Evolutionary conservation across 2,329 filamentous ascomycete genomes (phyloP).

Genomic region (Phaeosphaeria sp.): DNA sequence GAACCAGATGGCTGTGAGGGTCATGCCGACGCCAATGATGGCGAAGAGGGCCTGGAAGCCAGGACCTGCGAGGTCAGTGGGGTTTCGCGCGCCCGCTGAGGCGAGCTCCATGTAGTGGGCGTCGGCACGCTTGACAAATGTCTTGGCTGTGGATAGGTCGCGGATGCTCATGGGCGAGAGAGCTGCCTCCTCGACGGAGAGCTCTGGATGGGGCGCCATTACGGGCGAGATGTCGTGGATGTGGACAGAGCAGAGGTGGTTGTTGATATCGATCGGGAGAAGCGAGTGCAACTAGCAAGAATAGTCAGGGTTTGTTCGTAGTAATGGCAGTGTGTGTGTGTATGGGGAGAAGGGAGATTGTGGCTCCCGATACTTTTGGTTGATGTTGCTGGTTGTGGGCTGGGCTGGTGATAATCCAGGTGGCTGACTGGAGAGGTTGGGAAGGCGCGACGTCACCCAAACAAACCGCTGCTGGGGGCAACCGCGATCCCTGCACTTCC

Average conservation of each 20-base stretch:
- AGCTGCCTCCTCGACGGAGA: slow-evolving; percentile 21
- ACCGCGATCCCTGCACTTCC: slow-evolving; percentile 10
- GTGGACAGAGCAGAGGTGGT: slow-evolving; percentile 11
- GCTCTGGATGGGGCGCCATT: slow-evolving; percentile 41
- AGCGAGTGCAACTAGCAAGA: slow-evolving; percentile 23
- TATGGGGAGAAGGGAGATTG: slow-evolving; percentile 15
- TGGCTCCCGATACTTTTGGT: slow-evolving; percentile 19
- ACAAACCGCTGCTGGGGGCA: slow-evolving; percentile 24
- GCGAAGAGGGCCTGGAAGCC: slow-evolving; percentile 87
- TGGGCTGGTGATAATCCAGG: slow-evolving; percentile 7
- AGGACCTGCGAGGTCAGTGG: slow-evolving; percentile 53
- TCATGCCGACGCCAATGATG: slow-evolving; percentile 78
- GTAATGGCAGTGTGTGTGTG: slow-evolving; percentile 12
- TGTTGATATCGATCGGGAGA: slow-evolving; percentile 1
- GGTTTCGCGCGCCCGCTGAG: slow-evolving; percentile 43
- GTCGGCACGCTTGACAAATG: slow-evolving; percentile 35
- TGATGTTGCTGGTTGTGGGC: slow-evolving; percentile 12
- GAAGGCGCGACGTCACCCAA: slow-evolving; percentile 22
- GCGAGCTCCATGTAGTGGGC: slow-evolving; percentile 28
- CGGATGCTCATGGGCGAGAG: slow-evolving; percentile 41
- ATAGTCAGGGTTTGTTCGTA: slow-evolving; percentile 21
- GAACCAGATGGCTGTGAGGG: slow-evolving; percentile 86
- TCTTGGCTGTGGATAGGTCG: slow-evolving; percentile 35
- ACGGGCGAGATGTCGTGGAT: slow-evolving; percentile 20
- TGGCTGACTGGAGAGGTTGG: slow-evolving; percentile 22